Evolutionary conservation across 768 basidiomycete species (phyloP).

Genomic region (Pleurotus sapidus): DNA sequence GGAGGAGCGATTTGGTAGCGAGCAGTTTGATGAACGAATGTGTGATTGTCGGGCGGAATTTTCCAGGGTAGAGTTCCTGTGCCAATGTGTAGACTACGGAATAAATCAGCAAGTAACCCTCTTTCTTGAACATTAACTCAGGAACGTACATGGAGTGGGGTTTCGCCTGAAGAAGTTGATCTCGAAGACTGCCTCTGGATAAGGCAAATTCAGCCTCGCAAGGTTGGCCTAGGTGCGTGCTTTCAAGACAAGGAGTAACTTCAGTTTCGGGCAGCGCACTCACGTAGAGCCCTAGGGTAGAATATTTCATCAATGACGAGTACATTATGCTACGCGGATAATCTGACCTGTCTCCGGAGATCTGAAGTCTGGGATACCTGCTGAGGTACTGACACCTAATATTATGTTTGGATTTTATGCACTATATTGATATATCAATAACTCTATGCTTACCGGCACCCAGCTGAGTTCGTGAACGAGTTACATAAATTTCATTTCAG

Average conservation of each 20-base stretch:
- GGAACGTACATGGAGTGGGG: constrained; percentile 10
- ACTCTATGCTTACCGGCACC: constrained; percentile 56
- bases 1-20: constrained; percentile 62
- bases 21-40: constrained; percentile 91
- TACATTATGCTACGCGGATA: background rate
- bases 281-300: constrained; percentile 49
- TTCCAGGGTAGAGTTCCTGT: constrained; percentile 89
- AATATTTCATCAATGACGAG: background rate
- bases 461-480: constrained; percentile 34
- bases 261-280: constrained; percentile 13
- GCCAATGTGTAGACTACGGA: constrained; percentile 83
- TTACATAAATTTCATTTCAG: background rate
- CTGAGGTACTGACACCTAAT: constrained; percentile 71
- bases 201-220: constrained; percentile 74
- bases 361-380: constrained; percentile 89
- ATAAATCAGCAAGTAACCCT: too few relatives aligned
- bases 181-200: constrained; percentile 95
- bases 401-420: background rate
- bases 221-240: constrained; percentile 60
- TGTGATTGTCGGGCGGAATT: constrained; percentile 81
- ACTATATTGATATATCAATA: background rate
- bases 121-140: too few relatives aligned
- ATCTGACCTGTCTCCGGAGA: constrained; percentile 76
- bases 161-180: constrained; percentile 72
- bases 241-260: background rate